These are phyloP conservation scores for Amylocystis lapponica DNA, from an alignment of 768 basidiomycete genomes.

Conservation along the genomic window DNA sequence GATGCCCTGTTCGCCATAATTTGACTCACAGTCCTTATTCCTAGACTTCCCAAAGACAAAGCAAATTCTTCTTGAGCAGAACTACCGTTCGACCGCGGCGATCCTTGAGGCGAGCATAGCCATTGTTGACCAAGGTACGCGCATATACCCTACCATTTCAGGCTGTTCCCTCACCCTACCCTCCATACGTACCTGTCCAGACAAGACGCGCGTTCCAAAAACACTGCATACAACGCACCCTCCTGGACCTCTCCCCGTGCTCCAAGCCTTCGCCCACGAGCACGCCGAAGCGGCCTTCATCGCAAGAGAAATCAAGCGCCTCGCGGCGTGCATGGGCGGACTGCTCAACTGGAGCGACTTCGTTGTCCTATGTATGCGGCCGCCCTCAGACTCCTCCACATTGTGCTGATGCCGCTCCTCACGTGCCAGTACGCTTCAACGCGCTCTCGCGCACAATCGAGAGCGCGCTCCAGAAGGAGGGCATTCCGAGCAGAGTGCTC, in stretches of 20 bases:
- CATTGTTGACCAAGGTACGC: conserved; percentile 74
- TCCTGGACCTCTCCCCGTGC: conserved; percentile 50
- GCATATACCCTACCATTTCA: background rate
- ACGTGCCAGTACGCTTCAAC: conserved; percentile 64
- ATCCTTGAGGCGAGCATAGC: conserved; percentile 71
- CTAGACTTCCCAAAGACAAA: conserved; percentile 59
- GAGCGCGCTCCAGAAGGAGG: conserved; percentile 65
- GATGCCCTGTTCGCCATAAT: background rate
- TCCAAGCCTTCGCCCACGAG: conserved; percentile 48
- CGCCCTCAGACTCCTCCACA: background rate
- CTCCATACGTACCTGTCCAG: conserved; percentile 32
- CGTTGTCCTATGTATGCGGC: conserved; percentile 66
- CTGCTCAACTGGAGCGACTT: conserved; percentile 70
- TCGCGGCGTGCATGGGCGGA: conserved; percentile 71
- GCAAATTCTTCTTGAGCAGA: conserved; percentile 77
- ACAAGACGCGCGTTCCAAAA: conserved; percentile 71
- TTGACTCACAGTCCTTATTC: background rate
- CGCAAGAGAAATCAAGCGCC: conserved; percentile 70
- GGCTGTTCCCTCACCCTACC: background rate
- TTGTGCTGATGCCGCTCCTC: background rate
- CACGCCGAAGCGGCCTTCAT: conserved; percentile 66
- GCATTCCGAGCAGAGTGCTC: conserved; percentile 73
- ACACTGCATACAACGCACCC: conserved; percentile 66
- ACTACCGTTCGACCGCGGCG: conserved; percentile 78
- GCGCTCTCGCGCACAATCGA: conserved; percentile 75